Evolutionary conservation across 2,329 filamentous ascomycete genomes (phyloP), one percentile per base, ranked within the genome.

Genomic region (Apiospora arundinis): DNA sequence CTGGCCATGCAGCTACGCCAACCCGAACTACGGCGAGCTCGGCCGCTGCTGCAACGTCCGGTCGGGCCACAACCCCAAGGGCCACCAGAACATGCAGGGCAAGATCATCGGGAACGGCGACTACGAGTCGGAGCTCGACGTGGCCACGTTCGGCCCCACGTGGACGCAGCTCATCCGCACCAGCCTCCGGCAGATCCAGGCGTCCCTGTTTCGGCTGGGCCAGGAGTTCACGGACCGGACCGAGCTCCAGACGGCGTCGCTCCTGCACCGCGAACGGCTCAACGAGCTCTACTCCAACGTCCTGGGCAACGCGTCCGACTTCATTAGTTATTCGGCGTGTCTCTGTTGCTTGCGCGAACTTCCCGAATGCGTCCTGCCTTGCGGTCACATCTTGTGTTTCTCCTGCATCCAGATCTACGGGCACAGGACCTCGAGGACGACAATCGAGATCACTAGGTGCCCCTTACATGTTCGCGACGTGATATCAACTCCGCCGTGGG

Each of bases 41-140:
- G 78, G 78, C 28, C 76, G 74, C 46, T 80, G 79, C 45, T 78
- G 77, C 46, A 80, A 80, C 60, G 76, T 80, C 23, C 75, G 77
- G 71, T 76, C 78, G 3, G 79, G 78, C 0, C 79, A 80, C 71
- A 79, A 79, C 52, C 78, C 75, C 12, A 80, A 80, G 69, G 79
- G 79, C 9, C 79, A 80, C 67, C 79, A 80, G 70, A 80, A 80
- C 69, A 77, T 75, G 52, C 75, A 79, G 49, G 79, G 79, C 5
- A 78, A 75, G 44, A 80, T 80, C 68, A 80, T 80, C 32, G 79
- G 79, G n/a, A 74, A 79, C 68, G 79, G 79, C 5, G 77, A 77
- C 49, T 80, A 80, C 70, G 73, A 79, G 71, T 79, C 79, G 5
- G 72, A 70, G 65, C 77, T 80, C 70, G 74, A 77, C 65, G 68